Base-by-base conservation (phyloP, 2,329 filamentous ascomycete genomes). In the Arthrobotrys sinensis region DNA sequence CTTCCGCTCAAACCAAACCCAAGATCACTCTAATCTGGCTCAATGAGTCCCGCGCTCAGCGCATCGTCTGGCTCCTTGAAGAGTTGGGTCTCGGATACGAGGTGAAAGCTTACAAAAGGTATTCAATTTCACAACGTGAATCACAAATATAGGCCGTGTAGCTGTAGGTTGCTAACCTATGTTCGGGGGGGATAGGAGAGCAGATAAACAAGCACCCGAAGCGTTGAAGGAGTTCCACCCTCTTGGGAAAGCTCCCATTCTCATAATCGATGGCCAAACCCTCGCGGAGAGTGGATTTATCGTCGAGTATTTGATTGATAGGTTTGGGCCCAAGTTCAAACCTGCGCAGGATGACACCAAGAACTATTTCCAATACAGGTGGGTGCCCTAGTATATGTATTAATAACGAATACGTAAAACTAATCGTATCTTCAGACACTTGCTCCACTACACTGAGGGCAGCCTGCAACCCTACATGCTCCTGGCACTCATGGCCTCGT, bases 381-480 rank as follows among this genome's bases (percentile, higher is more conserved):
- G 16, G 12, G 73, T 73, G 46, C 32, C 12, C 50, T 12, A 43
- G 12, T 16, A 14, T 24, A n/a, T 40, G n/a, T n/a, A 36, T 14
- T 40, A 12, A 32, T 1, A 19, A 10, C 7, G 14, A 19, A 12
- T 10, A 14, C 52, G 14, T 24, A 46, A 21, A 57, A 16, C 38
- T 43, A 36, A 55, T 34, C 43, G 32, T 48, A 53, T 70, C 82
- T 60, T 92, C 19, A 77, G 73, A 28, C 73, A 93, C 83, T 90
- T 89, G 80, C 89, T 97, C 87, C 92, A 97, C 83, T 97, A 94
- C 84, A 88, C 89, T 4, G 95, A 97, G 85, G 95, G 94, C 10
- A 93, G 89, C 78, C 85, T 97, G 79, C 96, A 96, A 91, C 88
- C 90, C 0, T 86, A 90, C 57, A 83, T 96, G 79, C 84, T 94